A percentile compares a stretch with the other conserved stretches of the same genome.
Evolutionary conservation across 768 basidiomycete species (phyloP).

Genomic region (Podaxis sp.): DNA sequence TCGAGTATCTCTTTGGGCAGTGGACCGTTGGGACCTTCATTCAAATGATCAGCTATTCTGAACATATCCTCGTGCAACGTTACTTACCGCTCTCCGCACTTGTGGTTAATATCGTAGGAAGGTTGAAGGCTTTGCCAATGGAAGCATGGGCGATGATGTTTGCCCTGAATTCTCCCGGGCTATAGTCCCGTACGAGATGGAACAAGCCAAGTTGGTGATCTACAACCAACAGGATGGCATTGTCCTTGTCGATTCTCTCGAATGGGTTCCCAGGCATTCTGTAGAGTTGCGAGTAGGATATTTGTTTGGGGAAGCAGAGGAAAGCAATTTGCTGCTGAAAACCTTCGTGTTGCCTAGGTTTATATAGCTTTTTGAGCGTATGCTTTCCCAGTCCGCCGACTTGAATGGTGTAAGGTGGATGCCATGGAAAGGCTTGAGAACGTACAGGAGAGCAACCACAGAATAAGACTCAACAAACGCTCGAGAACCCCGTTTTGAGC

Average conservation of each 20-base stretch:
- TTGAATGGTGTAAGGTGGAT: neutral
- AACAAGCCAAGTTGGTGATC: slow-evolving; percentile 48
- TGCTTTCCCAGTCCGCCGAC: neutral
- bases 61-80: neutral
- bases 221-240: slow-evolving; percentile 38
- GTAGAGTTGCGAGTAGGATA: neutral
- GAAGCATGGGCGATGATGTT: slow-evolving; percentile 45
- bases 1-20: slow-evolving; percentile 39
- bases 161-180: slow-evolving; percentile 34
- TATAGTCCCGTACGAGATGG: slow-evolving; percentile 38
- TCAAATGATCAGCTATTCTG: neutral
- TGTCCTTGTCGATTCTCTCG: slow-evolving; percentile 37
- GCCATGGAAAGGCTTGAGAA: neutral
- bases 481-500: neutral
- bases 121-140: slow-evolving; percentile 38
- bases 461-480: neutral
- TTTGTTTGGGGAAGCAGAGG: neutral
- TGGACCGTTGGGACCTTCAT: slow-evolving; percentile 43
- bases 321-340: neutral
- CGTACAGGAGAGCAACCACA: neutral
- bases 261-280: neutral
- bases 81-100: slow-evolving; percentile 36
- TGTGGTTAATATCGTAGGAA: slow-evolving; percentile 43
- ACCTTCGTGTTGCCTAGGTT: neutral
- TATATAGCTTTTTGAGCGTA: neutral